Base-by-base conservation (phyloP, 345 rosid genomes). In the Iberis pinnata region DNA sequence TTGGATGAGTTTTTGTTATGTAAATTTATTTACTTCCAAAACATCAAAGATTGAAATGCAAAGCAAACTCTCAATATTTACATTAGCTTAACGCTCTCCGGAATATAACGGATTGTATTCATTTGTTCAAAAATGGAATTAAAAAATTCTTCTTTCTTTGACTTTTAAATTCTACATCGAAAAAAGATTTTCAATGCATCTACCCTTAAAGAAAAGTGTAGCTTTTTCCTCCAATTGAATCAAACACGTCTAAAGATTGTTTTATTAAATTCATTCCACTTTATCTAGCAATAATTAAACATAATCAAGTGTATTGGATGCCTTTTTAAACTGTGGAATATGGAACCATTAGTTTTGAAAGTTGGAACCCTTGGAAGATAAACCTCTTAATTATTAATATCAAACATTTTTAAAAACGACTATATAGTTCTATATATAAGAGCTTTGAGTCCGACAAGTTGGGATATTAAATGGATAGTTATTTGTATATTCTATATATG, bases 101-200 rank as follows among this genome's bases (percentile, higher is more conserved):
- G n/a, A n/a, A n/a, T n/a, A n/a, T n/a, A n/a, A n/a, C n/a, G 15
- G 11, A 26, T 7, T 31, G 26, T 53, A 11, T 43, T 44, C 15
- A n/a, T 25, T 52, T 53, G 25, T 53, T 63, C 12, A 18, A 18
- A 19, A 3, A 7, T 6, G 24, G 43, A 38, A n/a, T 12, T 12
- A 33, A 14, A 20, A 1, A 56, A 41, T 42, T 12, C 37, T 22
- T 50, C 43, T 11, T 24, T 29, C 24, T 49, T 37, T 43, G 27
- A 43, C 39, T 66, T 44, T 19, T 5, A 20, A 65, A 51, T 61
- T 15, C 61, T 62, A 18, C 56, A 58, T 61, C 47, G 12, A 58
- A 76, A 76, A 64, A 79, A 59, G 69, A 63, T 71, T 71, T 77
- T 25, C 16, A 77, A 80, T 78, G 84, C 83, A 64, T 56, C 63